Evolutionary conservation across 2,329 filamentous ascomycete species (phyloP).

Genomic region (Trichoderma asperellum): DNA sequence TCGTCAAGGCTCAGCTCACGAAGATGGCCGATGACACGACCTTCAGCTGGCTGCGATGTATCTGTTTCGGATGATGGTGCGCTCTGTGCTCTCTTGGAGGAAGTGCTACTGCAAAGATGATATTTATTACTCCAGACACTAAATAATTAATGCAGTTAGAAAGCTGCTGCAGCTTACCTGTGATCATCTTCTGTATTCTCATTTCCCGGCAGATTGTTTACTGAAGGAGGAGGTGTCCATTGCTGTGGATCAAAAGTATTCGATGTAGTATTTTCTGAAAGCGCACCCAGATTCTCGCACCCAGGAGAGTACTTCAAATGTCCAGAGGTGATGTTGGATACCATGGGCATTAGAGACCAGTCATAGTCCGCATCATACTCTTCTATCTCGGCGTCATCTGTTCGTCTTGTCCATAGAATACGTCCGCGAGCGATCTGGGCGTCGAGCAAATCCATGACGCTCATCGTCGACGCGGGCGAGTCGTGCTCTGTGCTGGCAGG

Average conservation of each 20-base stretch:
- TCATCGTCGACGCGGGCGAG: conserved; percentile 30
- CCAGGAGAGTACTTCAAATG: conserved; percentile 36
- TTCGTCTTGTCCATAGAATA: conserved; percentile 24
- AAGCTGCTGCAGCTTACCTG: not conserved
- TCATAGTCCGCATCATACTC: conserved; percentile 28
- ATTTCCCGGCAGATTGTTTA: not conserved
- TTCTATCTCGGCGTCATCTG: conserved; percentile 18
- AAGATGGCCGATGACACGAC: not conserved
- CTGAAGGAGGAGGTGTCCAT: conserved; percentile 34
- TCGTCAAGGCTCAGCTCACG: conserved; percentile 20
- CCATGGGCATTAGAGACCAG: conserved; percentile 3
- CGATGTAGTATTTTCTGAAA: not conserved
- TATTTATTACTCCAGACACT: not conserved
- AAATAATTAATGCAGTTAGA: not conserved
- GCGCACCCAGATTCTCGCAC: conserved; percentile 34
- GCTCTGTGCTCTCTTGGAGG: not conserved
- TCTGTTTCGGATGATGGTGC: not conserved
- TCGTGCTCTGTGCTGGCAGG: conserved; percentile 21
- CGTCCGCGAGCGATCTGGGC: conserved; percentile 35
- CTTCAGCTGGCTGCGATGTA: not conserved
- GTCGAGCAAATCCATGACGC: conserved; percentile 38
- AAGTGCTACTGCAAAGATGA: not conserved
- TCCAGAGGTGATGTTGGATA: conserved; percentile 17
- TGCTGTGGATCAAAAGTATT: not conserved
- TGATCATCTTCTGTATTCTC: not conserved